A percentile compares a stretch with the other conserved stretches of the same genome.
Evolutionary conservation across 495 filamentous ascomycete species (phyloP).

Genomic region (Aspergillus sclerotioniger): DNA sequence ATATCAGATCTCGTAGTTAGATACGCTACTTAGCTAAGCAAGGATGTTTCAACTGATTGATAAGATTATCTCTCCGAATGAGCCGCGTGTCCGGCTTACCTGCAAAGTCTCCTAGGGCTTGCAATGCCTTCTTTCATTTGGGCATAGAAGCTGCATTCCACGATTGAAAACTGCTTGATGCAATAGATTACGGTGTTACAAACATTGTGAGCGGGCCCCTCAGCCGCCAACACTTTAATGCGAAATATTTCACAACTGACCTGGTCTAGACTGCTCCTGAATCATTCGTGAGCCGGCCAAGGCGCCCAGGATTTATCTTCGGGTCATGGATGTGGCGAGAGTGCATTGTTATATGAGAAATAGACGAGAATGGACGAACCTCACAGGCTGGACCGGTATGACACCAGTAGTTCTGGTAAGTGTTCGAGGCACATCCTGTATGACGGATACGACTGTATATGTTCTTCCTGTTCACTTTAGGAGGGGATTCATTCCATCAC

Average conservation of each 20-base stretch:
- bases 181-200: neutral
- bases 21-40: neutral
- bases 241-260: neutral
- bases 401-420: constrained; percentile 15
- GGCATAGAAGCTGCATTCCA: neutral
- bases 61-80: constrained; percentile 22
- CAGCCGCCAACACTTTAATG: neutral
- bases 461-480: neutral
- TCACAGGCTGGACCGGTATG: constrained; percentile 2
- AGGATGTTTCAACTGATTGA: constrained; percentile 16
- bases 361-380: constrained; percentile 9
- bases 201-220: neutral
- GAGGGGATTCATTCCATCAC: neutral
- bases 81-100: constrained; percentile 23
- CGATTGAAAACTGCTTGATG: neutral
- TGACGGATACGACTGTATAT: neutral
- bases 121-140: neutral
- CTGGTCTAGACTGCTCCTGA: neutral
- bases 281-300: neutral
- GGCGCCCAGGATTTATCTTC: neutral
- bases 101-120: neutral
- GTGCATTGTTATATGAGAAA: neutral
- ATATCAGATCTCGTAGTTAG: too few relatives aligned
- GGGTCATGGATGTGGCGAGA: constrained; percentile 21
- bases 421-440: neutral